These are phyloP conservation scores for Coemansia furcata DNA, from an alignment of 192 early-diverging fungal genomes.

Conservation along the genomic window DNA sequence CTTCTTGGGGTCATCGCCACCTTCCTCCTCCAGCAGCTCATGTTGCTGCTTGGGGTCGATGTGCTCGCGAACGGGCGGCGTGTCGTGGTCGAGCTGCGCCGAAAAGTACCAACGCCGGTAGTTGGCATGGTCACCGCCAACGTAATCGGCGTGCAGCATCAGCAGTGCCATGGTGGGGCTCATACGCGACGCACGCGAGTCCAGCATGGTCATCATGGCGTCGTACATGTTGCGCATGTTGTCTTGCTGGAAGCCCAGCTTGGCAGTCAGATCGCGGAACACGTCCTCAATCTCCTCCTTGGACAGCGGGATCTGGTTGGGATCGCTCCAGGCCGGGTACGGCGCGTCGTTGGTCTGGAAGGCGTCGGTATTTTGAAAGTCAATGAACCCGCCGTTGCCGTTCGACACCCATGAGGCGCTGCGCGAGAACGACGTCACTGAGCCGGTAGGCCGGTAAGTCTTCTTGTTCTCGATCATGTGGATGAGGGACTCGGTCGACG, in stretches of 20 bases:
- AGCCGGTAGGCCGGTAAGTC: slow-evolving; percentile 55
- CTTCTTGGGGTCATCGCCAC: slow-evolving; percentile 30
- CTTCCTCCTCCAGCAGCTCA: slow-evolving; percentile 45
- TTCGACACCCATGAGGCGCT: slow-evolving; percentile 58
- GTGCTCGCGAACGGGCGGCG: slow-evolving; percentile 52
- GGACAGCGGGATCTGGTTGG: slow-evolving; percentile 63
- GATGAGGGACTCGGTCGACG: slow-evolving; percentile 67
- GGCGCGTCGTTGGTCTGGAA: slow-evolving; percentile 50
- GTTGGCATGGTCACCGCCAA: slow-evolving; percentile 79
- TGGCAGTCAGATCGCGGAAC: slow-evolving; percentile 62
- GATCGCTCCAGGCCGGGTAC: slow-evolving; percentile 59
- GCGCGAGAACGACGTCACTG: slow-evolving; percentile 58
- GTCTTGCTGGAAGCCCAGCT: slow-evolving; percentile 78
- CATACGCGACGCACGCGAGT: slow-evolving; percentile 76
- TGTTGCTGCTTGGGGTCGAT: slow-evolving; percentile 53
- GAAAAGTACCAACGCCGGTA: slow-evolving; percentile 85
- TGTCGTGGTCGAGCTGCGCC: slow-evolving; percentile 62
- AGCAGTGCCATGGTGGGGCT: slow-evolving; percentile 66
- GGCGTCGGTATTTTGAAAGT: slow-evolving; percentile 54
- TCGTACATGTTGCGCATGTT: slow-evolving; percentile 77
- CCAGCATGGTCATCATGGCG: slow-evolving; percentile 74
- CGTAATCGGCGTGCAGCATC: slow-evolving; percentile 74
- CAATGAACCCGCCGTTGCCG: slow-evolving; percentile 50
- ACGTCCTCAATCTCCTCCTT: slow-evolving; percentile 68
- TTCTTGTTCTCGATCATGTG: slow-evolving; percentile 68